Base-by-base conservation (phyloP, 352 stramenopile genomes). In the Phytophthora colocasiae region DNA sequence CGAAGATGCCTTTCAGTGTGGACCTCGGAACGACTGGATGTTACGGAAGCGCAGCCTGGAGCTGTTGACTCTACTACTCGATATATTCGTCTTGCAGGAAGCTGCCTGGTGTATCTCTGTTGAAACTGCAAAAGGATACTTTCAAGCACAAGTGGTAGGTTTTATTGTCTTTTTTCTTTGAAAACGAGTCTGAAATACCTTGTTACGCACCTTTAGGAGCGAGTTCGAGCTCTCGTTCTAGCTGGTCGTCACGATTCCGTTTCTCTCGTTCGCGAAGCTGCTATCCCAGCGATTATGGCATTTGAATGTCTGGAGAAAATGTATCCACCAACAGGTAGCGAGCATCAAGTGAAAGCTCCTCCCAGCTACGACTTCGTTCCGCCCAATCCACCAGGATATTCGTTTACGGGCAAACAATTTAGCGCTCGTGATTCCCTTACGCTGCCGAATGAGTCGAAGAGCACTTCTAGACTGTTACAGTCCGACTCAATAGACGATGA, bases 1-100 rank as follows among this genome's bases (percentile, higher is more conserved):
- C 3, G 83, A 91, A 44, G 80, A 89, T 52, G 66, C 67, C 1
- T 87, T 89, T 39, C 80, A 82, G 17, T 81, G 75, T 15, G 75
- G 39, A 1, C 63, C 75, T 38, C 74, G 83, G 17, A 73, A 86
- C 8, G 71, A 88, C 57, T 91, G 83, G 83, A 17, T 85, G 36
- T 45, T 87, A 19, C 74, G 83, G 2, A 84, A 85, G 40, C 76
- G 83, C 15, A 80, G 63, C 9, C 58, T 90, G 3, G 80, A 90
- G 19, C 61, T 91, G 5, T 64, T 91, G 19, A 66, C 73, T 8
- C 50, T 85, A 15, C 19, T 91, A 2, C 58, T 91, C 6, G 72
- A 87, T 12, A 46, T 62, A 15, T 89, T 87, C 46, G 69, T 53
- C 3, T 43, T 83, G 32, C 70, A 76, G 32, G 63, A 78, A 2